Evolutionary conservation across 352 stramenopile species (phyloP).

Genomic region (Phytophthora citrophthora): DNA sequence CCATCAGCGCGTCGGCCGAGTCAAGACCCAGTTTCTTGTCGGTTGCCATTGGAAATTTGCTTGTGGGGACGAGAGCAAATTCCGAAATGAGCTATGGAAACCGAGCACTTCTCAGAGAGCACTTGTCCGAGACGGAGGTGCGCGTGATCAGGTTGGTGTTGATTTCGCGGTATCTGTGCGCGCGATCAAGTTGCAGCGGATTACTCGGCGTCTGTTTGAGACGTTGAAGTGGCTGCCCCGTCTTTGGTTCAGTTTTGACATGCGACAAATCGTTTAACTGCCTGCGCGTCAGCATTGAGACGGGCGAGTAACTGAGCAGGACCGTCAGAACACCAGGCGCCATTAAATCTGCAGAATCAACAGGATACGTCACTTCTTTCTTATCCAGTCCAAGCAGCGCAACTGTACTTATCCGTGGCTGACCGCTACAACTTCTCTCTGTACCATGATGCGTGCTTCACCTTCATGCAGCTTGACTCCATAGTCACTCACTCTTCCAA

Average conservation of each 20-base stretch:
- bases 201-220: constrained; percentile 13
- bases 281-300: background rate
- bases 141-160: constrained; percentile 19
- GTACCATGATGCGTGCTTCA: background rate
- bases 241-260: constrained; percentile 18
- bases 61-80: constrained; percentile 21
- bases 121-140: background rate
- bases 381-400: constrained; percentile 1
- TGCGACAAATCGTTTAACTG: constrained; percentile 16
- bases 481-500: constrained; percentile 11
- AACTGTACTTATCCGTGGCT: constrained; percentile 6
- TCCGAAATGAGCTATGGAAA: constrained; percentile 22
- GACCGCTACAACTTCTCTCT: constrained; percentile 5
- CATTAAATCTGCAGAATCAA: background rate
- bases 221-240: constrained; percentile 19
- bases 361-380: constrained; percentile 3
- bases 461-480: background rate
- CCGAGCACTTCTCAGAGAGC: too few relatives aligned
- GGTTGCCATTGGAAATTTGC: constrained; percentile 21
- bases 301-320: background rate
- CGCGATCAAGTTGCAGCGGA: constrained; percentile 12
- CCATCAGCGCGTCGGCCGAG: constrained; percentile 31
- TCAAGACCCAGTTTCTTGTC: constrained; percentile 24
- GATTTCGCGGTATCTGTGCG: constrained; percentile 27
- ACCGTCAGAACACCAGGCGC: background rate